Percentiles rank a stretch among this genome's conserved stretches.
Evolutionary conservation across 495 filamentous ascomycete genomes (phyloP).

Genomic region (Annulohypoxylon maeteangense): DNA sequence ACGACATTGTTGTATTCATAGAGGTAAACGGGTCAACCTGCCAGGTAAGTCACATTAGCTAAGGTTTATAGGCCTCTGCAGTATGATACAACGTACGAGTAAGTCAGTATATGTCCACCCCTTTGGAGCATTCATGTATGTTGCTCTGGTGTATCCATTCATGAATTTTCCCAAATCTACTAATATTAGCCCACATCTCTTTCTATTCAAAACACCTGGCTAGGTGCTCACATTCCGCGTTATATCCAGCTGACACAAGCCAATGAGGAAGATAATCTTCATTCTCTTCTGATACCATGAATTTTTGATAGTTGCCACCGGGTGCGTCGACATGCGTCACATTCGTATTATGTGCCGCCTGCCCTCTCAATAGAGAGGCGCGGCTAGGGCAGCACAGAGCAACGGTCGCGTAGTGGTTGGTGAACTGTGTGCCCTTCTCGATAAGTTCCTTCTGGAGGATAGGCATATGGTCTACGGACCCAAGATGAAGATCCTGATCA

Average conservation of each 20-base stretch:
- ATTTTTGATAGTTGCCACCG: conserved; percentile 65
- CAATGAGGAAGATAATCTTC: conserved; percentile 66
- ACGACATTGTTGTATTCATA: conserved; percentile 65
- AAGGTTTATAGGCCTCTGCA: background rate
- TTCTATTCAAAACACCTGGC: no score
- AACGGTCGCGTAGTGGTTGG: conserved; percentile 59
- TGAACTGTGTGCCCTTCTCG: conserved; percentile 57
- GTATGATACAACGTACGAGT: background rate
- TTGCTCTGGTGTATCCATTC: conserved; percentile 60
- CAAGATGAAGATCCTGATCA: conserved; percentile 63
- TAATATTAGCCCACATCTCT: background rate
- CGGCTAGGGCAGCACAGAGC: conserved; percentile 62
- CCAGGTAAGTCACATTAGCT: conserved; percentile 24
- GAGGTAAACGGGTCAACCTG: conserved; percentile 68
- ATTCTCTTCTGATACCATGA: conserved; percentile 64
- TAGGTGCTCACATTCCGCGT: conserved; percentile 61
- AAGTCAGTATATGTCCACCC: conserved; percentile 28
- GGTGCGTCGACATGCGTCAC: conserved; percentile 67
- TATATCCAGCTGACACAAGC: conserved; percentile 66
- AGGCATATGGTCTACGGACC: conserved; percentile 59
- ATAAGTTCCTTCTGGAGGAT: conserved; percentile 49
- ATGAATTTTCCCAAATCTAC: conserved; percentile 63
- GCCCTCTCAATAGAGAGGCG: conserved; percentile 64
- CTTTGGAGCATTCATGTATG: conserved; percentile 54
- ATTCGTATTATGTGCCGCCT: conserved; percentile 70